Percentiles rank a stretch among this genome's conserved stretches.
Conservation (phyloP, 768 basidiomycete genomes). For the Termitomyces sp. region DNA sequence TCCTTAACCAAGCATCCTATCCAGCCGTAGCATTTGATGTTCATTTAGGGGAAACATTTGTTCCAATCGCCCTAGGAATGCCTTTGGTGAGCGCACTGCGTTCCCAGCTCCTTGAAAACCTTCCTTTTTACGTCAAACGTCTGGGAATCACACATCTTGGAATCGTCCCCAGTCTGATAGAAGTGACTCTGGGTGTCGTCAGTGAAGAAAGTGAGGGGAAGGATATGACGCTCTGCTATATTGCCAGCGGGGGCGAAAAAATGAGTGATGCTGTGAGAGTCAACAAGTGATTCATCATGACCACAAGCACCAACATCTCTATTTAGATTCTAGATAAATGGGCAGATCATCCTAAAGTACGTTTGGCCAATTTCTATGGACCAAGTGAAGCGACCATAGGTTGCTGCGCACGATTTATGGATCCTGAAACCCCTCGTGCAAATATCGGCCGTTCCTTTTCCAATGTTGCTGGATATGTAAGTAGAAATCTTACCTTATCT, state of each 20-base stretch:
- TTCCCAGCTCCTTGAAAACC: constrained; percentile 36
- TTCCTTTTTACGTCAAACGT: constrained; percentile 28
- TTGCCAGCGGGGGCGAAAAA: constrained; percentile 48
- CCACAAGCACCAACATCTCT: background rate
- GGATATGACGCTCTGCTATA: constrained; percentile 31
- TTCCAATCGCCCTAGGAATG: constrained; percentile 37
- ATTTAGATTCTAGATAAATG: constrained; percentile 37
- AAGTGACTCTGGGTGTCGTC: constrained; percentile 36
- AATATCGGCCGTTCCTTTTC: constrained; percentile 40
- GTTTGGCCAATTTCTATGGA: constrained; percentile 45
- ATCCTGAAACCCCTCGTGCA: constrained; percentile 29
- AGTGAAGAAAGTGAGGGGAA: constrained; percentile 16
- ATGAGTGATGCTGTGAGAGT: constrained; percentile 40
- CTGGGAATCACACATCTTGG: constrained; percentile 42
- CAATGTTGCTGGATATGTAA: constrained; percentile 28
- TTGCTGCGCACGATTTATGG: constrained; percentile 40
- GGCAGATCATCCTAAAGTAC: constrained; percentile 37
- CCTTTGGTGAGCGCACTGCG: constrained; percentile 36
- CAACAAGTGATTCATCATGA: background rate
- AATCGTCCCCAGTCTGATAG: constrained; percentile 47
- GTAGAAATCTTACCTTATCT: background rate
- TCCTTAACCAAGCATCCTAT: constrained; percentile 1
- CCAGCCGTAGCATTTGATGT: constrained; percentile 49
- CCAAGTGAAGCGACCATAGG: constrained; percentile 51
- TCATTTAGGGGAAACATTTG: constrained; percentile 38